Evolutionary conservation across 2,329 filamentous ascomycete genomes (phyloP), one percentile per base, ranked within the genome.

Genomic region (Ceratocystiopsis sp.): DNA sequence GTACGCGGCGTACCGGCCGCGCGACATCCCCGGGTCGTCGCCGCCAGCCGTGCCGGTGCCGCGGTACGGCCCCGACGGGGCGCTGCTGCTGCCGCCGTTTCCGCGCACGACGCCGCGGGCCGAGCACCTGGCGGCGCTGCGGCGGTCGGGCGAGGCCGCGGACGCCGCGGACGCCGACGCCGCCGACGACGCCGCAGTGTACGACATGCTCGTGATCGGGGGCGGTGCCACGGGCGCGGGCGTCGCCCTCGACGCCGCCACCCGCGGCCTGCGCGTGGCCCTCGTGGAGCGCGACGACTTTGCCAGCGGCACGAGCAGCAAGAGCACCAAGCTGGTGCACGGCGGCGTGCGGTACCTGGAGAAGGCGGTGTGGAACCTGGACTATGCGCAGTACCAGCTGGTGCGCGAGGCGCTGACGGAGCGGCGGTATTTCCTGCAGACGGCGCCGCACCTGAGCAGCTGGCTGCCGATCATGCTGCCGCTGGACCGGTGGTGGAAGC

Each of bases 311-410:
- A 89, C 83, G 36, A 86, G 80, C 65, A 84, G 79, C 60, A 89
- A 89, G 66, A 86, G 80, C 63, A 89, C 83, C 40, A 89, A 89
- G 63, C 69, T 89, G 42, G 84, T 89, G n/a, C 83, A 89, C 61
- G 83, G 83, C 51, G 83, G 83, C 55, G 84, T 89, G 46, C 73
- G 83, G 51, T 89, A 89, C 57, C 67, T 89, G 45, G 84, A 89
- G 59, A 89, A 89, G 66, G 83, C 83, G 43, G 77, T 89, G 42
- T 85, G 78, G 78, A 82, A 87, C 58, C 66, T 89, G 53, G 83
- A 89, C 60, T 87, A 86, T 58, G 78, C 78, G 51, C 83, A 89
- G 71, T 82, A 85, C 56, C 68, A 78, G 56, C 71, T 89, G 41
- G 83, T 89, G 54, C 80, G 78, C 60, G 83, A 89, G 61, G 83